A percentile compares a stretch with the other conserved stretches of the same genome.
These are phyloP conservation scores for Penicillium capsulatum DNA, from an alignment of 2,329 filamentous ascomycete genomes.

Conservation along the genomic window DNA sequence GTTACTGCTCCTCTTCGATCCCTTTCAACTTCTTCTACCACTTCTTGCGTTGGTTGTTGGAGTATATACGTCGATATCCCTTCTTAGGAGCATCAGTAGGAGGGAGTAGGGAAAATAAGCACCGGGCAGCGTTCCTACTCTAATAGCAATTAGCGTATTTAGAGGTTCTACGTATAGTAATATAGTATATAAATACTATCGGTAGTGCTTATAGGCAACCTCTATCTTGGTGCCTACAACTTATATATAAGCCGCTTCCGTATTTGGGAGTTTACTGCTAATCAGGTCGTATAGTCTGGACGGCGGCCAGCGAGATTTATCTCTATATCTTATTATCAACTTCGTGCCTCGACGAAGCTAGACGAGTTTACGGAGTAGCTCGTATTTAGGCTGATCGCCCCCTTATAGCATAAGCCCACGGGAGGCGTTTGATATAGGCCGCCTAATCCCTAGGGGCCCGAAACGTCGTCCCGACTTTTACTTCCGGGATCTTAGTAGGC, in stretches of 20 bases:
- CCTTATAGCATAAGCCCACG: background rate
- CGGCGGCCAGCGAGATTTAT: background rate
- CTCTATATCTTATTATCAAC: background rate
- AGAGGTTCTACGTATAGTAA: background rate
- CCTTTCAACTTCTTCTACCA: background rate
- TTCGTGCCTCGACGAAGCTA: background rate
- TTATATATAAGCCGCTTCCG: background rate
- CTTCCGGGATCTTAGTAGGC: background rate
- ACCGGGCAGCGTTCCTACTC: background rate
- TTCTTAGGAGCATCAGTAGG: background rate
- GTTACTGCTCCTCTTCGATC: background rate
- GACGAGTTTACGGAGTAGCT: background rate
- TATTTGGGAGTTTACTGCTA: background rate
- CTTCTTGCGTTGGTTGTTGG: background rate
- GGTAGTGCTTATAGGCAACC: background rate
- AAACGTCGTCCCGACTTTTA: background rate
- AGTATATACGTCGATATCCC: background rate
- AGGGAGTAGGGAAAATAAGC: background rate
- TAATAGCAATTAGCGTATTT: background rate
- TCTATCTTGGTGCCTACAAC: background rate
- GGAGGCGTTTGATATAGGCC: background rate
- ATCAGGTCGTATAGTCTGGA: background rate
- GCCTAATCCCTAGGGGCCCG: background rate
- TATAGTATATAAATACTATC: background rate
- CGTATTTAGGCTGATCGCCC: background rate